Evolutionary conservation across 2,329 filamentous ascomycete genomes (phyloP).

Genomic region (Coniochaeta sp.): DNA sequence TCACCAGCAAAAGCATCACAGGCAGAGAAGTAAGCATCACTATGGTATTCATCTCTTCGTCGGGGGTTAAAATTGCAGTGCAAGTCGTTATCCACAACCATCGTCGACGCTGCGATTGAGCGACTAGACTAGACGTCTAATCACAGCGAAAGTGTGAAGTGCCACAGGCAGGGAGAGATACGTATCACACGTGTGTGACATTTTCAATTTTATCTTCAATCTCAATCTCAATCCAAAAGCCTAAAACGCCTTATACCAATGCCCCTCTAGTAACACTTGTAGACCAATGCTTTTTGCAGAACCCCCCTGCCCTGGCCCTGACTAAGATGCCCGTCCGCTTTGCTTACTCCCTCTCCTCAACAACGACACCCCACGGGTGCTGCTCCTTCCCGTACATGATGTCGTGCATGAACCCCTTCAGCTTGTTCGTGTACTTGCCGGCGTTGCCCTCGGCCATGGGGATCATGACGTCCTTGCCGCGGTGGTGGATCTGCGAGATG

Average conservation of each 20-base stretch:
- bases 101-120: too few species aligned
- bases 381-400: slow-evolving; percentile 69
- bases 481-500: slow-evolving; percentile 62
- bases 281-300: not conserved
- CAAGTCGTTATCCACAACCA: not conserved
- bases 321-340: not conserved
- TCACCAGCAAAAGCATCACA: too few species aligned
- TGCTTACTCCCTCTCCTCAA: slow-evolving; percentile 42
- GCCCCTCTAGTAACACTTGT: too few species aligned
- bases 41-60: not conserved
- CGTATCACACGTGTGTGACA: too few species aligned
- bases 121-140: too few species aligned
- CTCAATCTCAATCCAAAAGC: too few species aligned
- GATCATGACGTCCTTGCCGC: slow-evolving; percentile 55
- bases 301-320: not conserved
- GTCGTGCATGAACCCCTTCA: slow-evolving; percentile 62
- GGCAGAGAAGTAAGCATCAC: too few species aligned
- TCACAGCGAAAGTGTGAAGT: too few species aligned
- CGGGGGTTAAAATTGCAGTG: not conserved
- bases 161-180: too few species aligned
- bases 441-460: slow-evolving; percentile 49
- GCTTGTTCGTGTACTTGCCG: slow-evolving; percentile 48
- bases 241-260: too few species aligned
- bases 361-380: slow-evolving; percentile 63
- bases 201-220: too few species aligned